These are phyloP conservation scores for Talaromyces verruculosus DNA, from an alignment of 2,329 filamentous ascomycete species.

Conservation along the genomic window DNA sequence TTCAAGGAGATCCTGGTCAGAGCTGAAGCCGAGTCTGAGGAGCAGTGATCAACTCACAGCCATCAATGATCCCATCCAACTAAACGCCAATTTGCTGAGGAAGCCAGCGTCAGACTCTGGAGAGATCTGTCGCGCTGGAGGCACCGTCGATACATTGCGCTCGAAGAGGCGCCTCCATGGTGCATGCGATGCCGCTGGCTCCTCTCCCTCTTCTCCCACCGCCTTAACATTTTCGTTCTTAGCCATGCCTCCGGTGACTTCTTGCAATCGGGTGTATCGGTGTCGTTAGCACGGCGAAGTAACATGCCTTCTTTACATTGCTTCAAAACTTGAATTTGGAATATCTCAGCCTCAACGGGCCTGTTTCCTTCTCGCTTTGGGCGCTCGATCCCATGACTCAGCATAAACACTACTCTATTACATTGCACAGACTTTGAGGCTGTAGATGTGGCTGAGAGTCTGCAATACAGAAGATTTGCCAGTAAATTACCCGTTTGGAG, in stretches of 20 bases:
- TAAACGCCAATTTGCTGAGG: slow-evolving; percentile 3
- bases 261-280: not conserved
- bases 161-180: not conserved
- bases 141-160: not conserved
- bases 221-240: not conserved
- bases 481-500: not conserved
- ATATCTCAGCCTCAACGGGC: not conserved
- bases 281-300: not conserved
- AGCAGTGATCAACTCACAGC: not conserved
- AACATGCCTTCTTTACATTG: not conserved
- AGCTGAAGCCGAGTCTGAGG: not conserved
- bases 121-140: slow-evolving; percentile 4
- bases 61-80: slow-evolving; percentile 11
- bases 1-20: not conserved
- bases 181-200: not conserved
- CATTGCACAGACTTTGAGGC: not conserved
- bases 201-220: not conserved
- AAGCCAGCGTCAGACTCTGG: not conserved
- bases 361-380: not conserved
- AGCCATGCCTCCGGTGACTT: not conserved
- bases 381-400: not conserved
- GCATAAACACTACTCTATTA: not conserved
- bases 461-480: not conserved
- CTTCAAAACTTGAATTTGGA: not conserved
- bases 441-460: not conserved